Evolutionary conservation across 2,329 filamentous ascomycete genomes (phyloP).

Genomic region (Hirsutella minnesotensis): DNA sequence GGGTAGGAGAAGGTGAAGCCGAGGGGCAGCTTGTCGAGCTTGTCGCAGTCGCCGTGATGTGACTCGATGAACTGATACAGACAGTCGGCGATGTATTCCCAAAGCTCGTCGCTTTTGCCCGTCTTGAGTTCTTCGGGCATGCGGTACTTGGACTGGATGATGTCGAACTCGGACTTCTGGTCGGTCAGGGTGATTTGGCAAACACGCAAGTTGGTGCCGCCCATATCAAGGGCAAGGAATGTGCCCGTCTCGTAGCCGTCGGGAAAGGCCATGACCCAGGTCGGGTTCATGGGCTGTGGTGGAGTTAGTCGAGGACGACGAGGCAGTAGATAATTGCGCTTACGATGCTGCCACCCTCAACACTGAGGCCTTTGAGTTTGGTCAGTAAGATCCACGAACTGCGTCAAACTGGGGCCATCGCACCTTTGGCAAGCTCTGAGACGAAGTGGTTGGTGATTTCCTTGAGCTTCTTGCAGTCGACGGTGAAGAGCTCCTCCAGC

Average conservation of each 20-base stretch:
- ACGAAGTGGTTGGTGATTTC: constrained; percentile 83
- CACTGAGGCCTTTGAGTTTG: constrained; percentile 53
- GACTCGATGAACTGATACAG: constrained; percentile 81
- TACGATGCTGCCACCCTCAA: constrained; percentile 87
- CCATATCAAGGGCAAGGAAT: constrained; percentile 87
- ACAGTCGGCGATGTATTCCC: constrained; percentile 91
- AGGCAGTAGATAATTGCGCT: constrained; percentile 20
- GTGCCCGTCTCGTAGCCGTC: constrained; percentile 79
- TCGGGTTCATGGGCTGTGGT: constrained; percentile 84
- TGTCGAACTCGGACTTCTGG: constrained; percentile 81
- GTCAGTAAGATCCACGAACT: neutral
- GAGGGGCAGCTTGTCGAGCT: constrained; percentile 58
- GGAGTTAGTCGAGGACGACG: neutral
- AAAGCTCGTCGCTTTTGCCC: constrained; percentile 72
- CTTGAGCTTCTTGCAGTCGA: constrained; percentile 72
- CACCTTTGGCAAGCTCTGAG: constrained; percentile 75
- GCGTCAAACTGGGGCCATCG: neutral
- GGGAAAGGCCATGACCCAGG: constrained; percentile 87
- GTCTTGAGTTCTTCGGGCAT: constrained; percentile 91
- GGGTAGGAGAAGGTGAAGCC: constrained; percentile 97
- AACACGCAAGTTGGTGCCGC: constrained; percentile 88
- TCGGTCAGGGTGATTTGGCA: constrained; percentile 86
- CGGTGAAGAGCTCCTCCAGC: constrained; percentile 74
- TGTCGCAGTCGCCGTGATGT: constrained; percentile 58
- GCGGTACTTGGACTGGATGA: constrained; percentile 90